phyloP scores from a whole-genome alignment of 441 rosid species.

The Gossypium aridum region DNA sequence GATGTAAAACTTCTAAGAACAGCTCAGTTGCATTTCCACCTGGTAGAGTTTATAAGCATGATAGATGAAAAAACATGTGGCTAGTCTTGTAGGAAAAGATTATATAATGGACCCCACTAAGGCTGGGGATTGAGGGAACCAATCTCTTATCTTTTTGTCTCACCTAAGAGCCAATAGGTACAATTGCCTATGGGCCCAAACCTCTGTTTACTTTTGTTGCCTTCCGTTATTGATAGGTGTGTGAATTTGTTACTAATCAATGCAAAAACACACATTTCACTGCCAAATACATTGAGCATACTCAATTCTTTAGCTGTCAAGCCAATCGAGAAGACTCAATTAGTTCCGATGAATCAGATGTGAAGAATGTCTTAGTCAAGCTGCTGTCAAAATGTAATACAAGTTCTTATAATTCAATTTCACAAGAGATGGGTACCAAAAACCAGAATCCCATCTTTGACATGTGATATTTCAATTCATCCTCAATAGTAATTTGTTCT shows the following conservation, averaged over 20 bases:
- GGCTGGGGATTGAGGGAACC: neutral
- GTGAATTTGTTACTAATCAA: neutral
- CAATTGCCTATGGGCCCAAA: neutral
- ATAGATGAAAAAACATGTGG: constrained; percentile 51
- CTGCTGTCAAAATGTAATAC: neutral
- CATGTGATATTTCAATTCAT: neutral
- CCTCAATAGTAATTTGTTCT: neutral
- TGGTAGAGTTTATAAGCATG: constrained; percentile 1
- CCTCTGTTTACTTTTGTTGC: neutral
- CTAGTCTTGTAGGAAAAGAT: constrained; percentile 22
- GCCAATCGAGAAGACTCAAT: neutral
- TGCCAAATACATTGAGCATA: neutral
- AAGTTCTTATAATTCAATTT: neutral
- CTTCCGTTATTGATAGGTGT: neutral
- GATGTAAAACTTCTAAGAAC: constrained; percentile 10
- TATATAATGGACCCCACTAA: constrained; percentile 25
- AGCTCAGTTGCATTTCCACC: neutral
- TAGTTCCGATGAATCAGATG: neutral
- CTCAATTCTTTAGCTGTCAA: neutral
- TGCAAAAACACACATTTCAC: neutral
- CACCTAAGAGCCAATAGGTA: neutral
- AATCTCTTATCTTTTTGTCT: constrained; percentile 29
- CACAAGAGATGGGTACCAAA: constrained; percentile 1
- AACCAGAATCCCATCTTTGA: neutral
- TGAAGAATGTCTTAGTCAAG: neutral